Conservation (phyloP, 2,329 filamentous ascomycete species). For the Neofusicoccum ribis region DNA sequence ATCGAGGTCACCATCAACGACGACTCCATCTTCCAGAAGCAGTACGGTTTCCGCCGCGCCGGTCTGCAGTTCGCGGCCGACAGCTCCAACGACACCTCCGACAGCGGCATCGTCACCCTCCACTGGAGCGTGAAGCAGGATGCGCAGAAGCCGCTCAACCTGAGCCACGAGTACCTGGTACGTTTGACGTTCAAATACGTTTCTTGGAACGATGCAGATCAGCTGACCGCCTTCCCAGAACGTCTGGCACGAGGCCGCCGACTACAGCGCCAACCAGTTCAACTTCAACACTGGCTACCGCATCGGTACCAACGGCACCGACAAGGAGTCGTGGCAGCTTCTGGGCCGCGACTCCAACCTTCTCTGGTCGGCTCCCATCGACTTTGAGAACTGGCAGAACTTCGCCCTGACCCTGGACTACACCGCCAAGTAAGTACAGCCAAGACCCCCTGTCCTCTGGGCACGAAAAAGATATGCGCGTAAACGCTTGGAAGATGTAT, state of each 20-base stretch:
- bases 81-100: conserved; percentile 55
- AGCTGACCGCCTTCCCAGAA: conserved; percentile 26
- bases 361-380: conserved; percentile 55
- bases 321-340: conserved; percentile 48
- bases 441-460: neutral
- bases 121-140: conserved; percentile 63
- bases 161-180: conserved; percentile 62
- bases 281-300: conserved; percentile 58
- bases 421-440: conserved; percentile 50
- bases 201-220: neutral
- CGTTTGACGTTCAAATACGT: conserved; percentile 31
- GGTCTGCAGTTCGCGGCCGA: conserved; percentile 55
- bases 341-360: conserved; percentile 35
- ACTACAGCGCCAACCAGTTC: conserved; percentile 44
- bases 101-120: conserved; percentile 59
- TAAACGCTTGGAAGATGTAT: neutral
- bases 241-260: conserved; percentile 41
- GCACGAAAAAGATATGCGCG: neutral
- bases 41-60: conserved; percentile 62
- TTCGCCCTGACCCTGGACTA: conserved; percentile 62
- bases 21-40: conserved; percentile 60
- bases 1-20: conserved; percentile 60
- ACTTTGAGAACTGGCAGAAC: conserved; percentile 58
- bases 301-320: conserved; percentile 49
- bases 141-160: conserved; percentile 53